Conservation (phyloP, 306 rosid genomes). For the Clitoria ternatea region DNA sequence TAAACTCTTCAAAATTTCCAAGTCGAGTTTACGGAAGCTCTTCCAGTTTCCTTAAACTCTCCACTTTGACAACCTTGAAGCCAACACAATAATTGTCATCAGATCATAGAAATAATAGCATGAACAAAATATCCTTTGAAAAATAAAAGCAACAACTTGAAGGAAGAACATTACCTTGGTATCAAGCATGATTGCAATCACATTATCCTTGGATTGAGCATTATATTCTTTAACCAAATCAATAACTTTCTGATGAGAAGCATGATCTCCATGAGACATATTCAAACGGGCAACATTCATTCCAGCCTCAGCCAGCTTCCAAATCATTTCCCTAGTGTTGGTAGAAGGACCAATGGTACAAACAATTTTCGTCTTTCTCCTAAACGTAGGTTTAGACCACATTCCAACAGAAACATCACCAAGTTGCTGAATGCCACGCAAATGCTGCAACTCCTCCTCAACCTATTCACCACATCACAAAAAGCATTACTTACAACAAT, state of each 20-base stretch:
- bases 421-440: slow-evolving; percentile 50
- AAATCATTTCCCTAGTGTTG: slow-evolving; percentile 85
- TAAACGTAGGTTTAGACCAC: slow-evolving; percentile 83
- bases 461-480: slow-evolving; percentile 35
- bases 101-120: neutral
- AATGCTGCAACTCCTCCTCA: slow-evolving; percentile 51
- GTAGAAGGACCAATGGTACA: slow-evolving; percentile 98
- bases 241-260: slow-evolving; percentile 93
- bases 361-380: slow-evolving; percentile 93
- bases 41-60: no score
- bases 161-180: slow-evolving; percentile 56
- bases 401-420: slow-evolving; percentile 59
- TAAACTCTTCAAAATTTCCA: no score
- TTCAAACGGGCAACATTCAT: slow-evolving; percentile 97
- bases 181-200: slow-evolving; percentile 91
- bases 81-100: no score
- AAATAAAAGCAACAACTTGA: neutral
- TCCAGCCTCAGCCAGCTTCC: slow-evolving; percentile 98
- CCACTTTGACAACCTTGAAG: no score
- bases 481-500: neutral
- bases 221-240: slow-evolving; percentile 94
- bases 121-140: neutral
- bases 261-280: slow-evolving; percentile 98
- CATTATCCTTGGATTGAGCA: slow-evolving; percentile 67
- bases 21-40: no score